Evolutionary conservation across 2,329 filamentous ascomycete genomes (phyloP), one percentile per base, ranked within the genome.

Genomic region (Fusarium ramigenum): DNA sequence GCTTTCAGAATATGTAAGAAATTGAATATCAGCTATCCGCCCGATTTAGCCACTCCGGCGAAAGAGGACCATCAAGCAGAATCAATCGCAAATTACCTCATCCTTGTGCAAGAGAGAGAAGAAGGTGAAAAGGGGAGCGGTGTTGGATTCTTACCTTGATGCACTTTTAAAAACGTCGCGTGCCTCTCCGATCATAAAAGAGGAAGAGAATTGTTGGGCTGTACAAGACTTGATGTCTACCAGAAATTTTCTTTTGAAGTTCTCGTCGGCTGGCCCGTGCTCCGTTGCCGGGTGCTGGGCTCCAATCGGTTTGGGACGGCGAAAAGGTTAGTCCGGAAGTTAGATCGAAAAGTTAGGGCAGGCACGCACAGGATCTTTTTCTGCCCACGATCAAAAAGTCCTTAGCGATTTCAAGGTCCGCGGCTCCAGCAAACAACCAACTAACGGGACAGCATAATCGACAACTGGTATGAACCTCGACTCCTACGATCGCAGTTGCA

Each of bases 41-140:
- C 85, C 87, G 92, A 91, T 95, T 92, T 92, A 88, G 92, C 93
- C 87, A 88, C 93, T 91, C 95, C 90, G 95, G 95, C 95, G 93
- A 85, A 82, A 92, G 94, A 91, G 93, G 86, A 88, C 94, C 94
- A 95, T 90, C 91, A 86, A 84, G 84, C 83, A 85, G 87, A 89
- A 93, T 98, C 95, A 97, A 96, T 96, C 95, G 95, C 95, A 98
- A 98, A 98, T 97, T 97, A 83, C 93, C 87, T 93, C 95, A 97
- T 97, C 95, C 93, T 92, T 78, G 67, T 71, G 64, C 42, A 28
- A 47, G 65, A 47, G 36, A 18, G 50, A 47, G 50, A 47, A 61
- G 64, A 53, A 63, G 60, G 37, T 70, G 23, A 43, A 32, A 61
- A 25, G 30, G 46, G 46, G 44, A 60, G 40, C 61, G 50, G 49